Evolutionary conservation across 805 yeast species (phyloP).

Genomic region (Wickerhamiella kazuoi): DNA sequence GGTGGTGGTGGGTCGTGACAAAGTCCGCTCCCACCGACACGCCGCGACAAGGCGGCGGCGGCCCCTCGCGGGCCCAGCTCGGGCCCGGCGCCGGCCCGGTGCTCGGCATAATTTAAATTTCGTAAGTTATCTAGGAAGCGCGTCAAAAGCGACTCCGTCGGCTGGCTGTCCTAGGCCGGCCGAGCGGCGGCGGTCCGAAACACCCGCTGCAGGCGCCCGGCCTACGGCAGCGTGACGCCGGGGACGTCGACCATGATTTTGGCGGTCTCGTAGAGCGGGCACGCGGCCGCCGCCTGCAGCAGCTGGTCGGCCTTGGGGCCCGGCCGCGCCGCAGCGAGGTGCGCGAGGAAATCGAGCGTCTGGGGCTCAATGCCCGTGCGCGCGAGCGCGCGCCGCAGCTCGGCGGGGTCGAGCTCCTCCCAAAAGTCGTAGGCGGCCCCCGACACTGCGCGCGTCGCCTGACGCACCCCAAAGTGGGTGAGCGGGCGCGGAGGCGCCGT

Average conservation of each 20-base stretch:
- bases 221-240: background rate
- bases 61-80: no score
- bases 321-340: slow-evolving; percentile 7
- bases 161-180: no score
- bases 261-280: slow-evolving; percentile 12
- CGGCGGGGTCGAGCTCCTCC: slow-evolving; percentile 8
- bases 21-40: no score
- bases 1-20: no score
- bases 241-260: slow-evolving; percentile 5
- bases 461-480: slow-evolving; percentile 10
- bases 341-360: slow-evolving; percentile 10
- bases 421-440: slow-evolving; percentile 9
- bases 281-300: slow-evolving; percentile 7
- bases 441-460: slow-evolving; percentile 6
- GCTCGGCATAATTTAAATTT: no score
- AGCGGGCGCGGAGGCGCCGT: slow-evolving; percentile 10
- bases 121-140: no score
- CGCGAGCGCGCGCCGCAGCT: slow-evolving; percentile 8
- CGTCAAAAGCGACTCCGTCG: no score
- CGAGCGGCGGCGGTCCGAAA: no score
- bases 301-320: slow-evolving; percentile 7
- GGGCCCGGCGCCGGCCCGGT: no score
- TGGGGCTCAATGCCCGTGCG: slow-evolving; percentile 14
- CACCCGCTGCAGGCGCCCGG: no score
- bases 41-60: no score